phyloP scores from a whole-genome alignment of 345 rosid genomes.

The Populus pruinosa region DNA sequence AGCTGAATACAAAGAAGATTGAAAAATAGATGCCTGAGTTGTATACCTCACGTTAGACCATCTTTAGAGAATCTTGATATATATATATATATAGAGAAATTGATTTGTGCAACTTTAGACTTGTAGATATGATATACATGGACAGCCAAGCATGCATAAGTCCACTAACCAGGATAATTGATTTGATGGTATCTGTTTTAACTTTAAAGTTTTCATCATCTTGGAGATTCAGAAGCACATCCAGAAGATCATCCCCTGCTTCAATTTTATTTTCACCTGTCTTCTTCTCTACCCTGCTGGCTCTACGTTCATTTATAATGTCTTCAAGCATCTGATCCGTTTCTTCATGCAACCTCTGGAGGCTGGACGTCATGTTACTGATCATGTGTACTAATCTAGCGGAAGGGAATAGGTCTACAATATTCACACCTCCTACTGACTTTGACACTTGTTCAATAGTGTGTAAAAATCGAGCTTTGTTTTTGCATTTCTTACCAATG shows the following conservation, averaged over 20 bases:
- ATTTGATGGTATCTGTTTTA: slow-evolving; percentile 15
- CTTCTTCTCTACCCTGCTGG: neutral
- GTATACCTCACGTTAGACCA: no score
- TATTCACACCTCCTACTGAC: slow-evolving; percentile 19
- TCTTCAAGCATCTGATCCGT: slow-evolving; percentile 1
- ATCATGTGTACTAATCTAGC: neutral
- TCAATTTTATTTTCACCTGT: neutral
- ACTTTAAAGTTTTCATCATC: slow-evolving; percentile 4
- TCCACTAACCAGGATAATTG: slow-evolving; percentile 8
- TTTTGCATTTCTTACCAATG: slow-evolving; percentile 25
- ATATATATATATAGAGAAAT: no score
- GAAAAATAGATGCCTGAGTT: no score
- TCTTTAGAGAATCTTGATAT: no score
- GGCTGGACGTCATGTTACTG: neutral
- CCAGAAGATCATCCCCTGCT: neutral
- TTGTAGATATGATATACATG: no score
- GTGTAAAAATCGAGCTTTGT: slow-evolving; percentile 19
- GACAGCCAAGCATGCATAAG: neutral
- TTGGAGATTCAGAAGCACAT: slow-evolving; percentile 19
- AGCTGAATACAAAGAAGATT: no score
- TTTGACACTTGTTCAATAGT: neutral
- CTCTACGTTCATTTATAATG: slow-evolving; percentile 9
- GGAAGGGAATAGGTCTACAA: slow-evolving; percentile 23
- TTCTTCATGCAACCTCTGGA: neutral
- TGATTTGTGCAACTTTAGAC: no score